Evolutionary conservation across 345 rosid genomes (phyloP), one percentile per base, ranked within the genome.

Genomic region (Triadica sebifera): DNA sequence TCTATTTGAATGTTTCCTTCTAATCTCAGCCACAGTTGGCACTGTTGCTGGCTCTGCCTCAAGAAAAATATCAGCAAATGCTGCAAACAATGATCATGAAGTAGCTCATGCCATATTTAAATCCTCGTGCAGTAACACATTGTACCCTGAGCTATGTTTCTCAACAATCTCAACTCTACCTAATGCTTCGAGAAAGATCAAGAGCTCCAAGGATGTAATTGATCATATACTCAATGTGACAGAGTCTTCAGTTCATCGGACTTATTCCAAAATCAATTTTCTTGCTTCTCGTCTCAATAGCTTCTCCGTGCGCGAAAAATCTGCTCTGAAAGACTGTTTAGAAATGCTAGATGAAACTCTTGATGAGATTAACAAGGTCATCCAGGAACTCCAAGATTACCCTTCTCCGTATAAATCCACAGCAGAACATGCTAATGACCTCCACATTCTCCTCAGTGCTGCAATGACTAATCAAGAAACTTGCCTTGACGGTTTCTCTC

Each of bases 81-180:
- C 17, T 6, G 47, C 6, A 37, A 15, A 11, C 37, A 19, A 53
- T 56, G 58, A 47, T 17, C 39, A 20, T 12, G 9, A 37, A 34
- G 73, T 51, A 46, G 56, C 77, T 65, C 89, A 84, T 50, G 22
- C 81, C 65, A 38, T 86, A 34, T 37, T 84, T 19, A 86, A 81
- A 34, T 82, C 87, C 16, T 77, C 88, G 7, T 90, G 96, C 71
- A 80, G 91, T 67, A 71, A 78, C 59, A 82, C 93, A 7, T 83
- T 81, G 17, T 83, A 87, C 81, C 93, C 87, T 6, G 84, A 84
- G 25, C 81, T 89, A 1, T 92, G 96, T 84, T 61, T 85, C 83
- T 92, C 92, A 1, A 65, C 88, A 12, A 37, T 90, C 68, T 78
- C 83, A 8, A 29, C 80, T n/a, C 61, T 72, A 13, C 78, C 85